Evolutionary conservation across 169 alveolate species (phyloP).

Genomic region (Plasmodium sp.): DNA sequence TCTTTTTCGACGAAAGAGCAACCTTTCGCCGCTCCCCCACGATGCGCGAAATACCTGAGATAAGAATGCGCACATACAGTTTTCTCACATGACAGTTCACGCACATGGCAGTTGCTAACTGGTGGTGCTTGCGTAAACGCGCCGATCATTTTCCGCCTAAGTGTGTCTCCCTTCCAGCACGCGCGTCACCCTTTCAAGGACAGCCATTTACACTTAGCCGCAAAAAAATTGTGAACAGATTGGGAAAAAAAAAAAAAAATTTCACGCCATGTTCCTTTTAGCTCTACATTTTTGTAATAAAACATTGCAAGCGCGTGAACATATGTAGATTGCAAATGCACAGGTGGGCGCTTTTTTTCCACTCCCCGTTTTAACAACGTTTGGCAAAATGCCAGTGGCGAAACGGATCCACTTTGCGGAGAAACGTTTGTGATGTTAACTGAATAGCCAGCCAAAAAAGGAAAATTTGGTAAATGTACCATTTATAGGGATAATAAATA

Average conservation of each 20-base stretch:
- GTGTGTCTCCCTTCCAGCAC: background rate
- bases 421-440: background rate
- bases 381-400: background rate
- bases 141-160: background rate
- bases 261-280: background rate
- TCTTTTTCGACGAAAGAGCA: background rate
- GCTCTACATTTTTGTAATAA: background rate
- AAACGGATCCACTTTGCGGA: background rate
- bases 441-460: background rate
- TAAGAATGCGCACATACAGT: background rate
- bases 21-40: background rate
- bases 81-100: background rate
- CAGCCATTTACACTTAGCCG: background rate
- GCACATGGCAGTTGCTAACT: background rate
- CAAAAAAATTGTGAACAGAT: background rate
- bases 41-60: background rate
- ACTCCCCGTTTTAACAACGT: background rate
- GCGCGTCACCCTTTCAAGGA: background rate
- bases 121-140: background rate
- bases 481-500: background rate
- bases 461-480: background rate
- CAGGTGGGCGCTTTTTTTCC: background rate
- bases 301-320: background rate
- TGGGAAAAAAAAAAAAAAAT: background rate
- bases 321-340: background rate